Percentiles rank a stretch among this genome's conserved stretches.
Evolutionary conservation across 129 eudicot genomes (phyloP).

Genomic region (Calendula officinalis): DNA sequence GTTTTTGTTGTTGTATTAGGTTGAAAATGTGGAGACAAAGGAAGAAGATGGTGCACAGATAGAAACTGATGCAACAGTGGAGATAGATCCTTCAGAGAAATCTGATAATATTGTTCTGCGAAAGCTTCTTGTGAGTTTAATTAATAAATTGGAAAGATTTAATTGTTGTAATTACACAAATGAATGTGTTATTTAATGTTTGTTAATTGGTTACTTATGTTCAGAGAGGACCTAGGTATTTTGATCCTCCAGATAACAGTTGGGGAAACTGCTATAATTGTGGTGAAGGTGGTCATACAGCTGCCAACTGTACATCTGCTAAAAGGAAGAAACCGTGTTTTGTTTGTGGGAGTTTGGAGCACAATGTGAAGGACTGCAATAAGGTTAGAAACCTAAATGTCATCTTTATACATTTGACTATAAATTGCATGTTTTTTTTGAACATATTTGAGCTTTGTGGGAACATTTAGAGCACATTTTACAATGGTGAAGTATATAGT

Average conservation of each 20-base stretch:
- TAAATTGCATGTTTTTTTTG: too few species aligned
- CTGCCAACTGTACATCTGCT: constrained; percentile 64
- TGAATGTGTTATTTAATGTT: constrained; percentile 22
- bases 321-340: constrained; percentile 83
- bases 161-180: constrained; percentile 21
- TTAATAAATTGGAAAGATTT: constrained; percentile 32
- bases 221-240: constrained; percentile 95
- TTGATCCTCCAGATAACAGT: constrained; percentile 86
- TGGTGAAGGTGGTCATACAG: constrained; percentile 82
- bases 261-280: constrained; percentile 96
- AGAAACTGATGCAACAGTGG: constrained; percentile 32
- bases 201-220: constrained; percentile 30
- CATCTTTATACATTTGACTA: too few species aligned
- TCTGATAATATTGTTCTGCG: constrained; percentile 63
- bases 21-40: constrained; percentile 30
- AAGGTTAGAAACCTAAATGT: constrained; percentile 44
- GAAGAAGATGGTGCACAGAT: constrained; percentile 28
- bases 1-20: too few species aligned
- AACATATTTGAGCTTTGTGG: too few species aligned
- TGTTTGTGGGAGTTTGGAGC: constrained; percentile 93
- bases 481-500: too few species aligned
- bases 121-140: constrained; percentile 91
- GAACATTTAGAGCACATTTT: too few species aligned
- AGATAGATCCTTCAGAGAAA: constrained; percentile 46
- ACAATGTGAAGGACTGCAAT: constrained; percentile 62